Base-by-base conservation (phyloP, 2,329 filamentous ascomycete species). In the Clonostachys chloroleuca region DNA sequence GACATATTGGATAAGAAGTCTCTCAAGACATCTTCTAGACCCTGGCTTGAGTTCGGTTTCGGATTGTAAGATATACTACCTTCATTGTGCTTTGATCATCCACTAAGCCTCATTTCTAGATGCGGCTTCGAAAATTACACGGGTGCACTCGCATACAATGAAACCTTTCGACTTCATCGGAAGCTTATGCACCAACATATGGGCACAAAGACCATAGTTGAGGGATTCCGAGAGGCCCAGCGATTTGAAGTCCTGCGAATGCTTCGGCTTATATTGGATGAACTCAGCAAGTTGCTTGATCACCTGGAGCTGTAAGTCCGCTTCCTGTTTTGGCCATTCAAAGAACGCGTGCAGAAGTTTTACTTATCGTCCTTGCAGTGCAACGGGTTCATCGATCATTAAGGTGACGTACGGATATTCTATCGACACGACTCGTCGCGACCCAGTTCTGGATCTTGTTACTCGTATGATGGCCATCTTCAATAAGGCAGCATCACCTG, bases 1-100 rank as follows among this genome's bases (percentile, higher is more conserved):
- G 64, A 71, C 4, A 54, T 73, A 5, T 51, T 73, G 17, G 62
- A 47, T 39, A 59, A 50, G 44, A 52, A 34, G 41, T 52, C 51
- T 37, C 37, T 46, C n/a, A 58, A 51, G 47, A 56, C 48, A 33
- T 56, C 52, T 3, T 43, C 30, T 17, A 44, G 47, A 6, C 52
- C 51, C 13, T 45, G 17, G 18, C 41, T 43, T 5, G n/a, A 12
- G 6, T 55, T 55, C 16, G 50, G 43, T 7, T 45, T 43, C 36
- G 49, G 59, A 12, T 24, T 62, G 8, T 60, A 58, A 24, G 60
- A 58, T 1, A 59, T 30, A 30, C 24, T 10, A 30, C 9, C 0
- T 35, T 24, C 1, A 50, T 55, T 6, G 42, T 53, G 12, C 24
- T 43, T 30, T 33, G 17, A 14, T n/a, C 3, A 39, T 6, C 10